Evolutionary conservation across 306 rosid species (phyloP), one percentile per base, ranked within the genome.

Genomic region (Cucurbita pepo): DNA sequence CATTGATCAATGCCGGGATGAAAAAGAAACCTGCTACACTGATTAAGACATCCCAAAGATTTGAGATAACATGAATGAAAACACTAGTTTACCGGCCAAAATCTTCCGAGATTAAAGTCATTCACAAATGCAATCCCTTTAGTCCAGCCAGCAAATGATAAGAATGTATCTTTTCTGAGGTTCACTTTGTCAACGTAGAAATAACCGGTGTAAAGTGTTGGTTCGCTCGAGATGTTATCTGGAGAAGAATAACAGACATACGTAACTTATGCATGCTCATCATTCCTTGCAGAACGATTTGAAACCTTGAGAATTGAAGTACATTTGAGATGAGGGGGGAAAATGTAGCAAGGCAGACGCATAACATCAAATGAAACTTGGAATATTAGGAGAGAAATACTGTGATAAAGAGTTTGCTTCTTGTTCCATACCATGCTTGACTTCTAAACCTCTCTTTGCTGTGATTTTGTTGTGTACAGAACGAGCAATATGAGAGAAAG

Each of bases 51-150:
- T 54, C 62, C 19, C 15, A 37, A 4, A 37, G 60, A 53, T 71
- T 44, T 22, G 38, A 67, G 41, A 21, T 10, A 6, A 12, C 21
- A 45, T 38, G 3, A 67, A 67, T 0, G 3, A 3, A 3, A 47
- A 67, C 71, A 8, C 16, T 8, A 25, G 38, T 25, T 76, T 90
- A 90, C 97, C 90, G 91, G 98, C 98, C 98, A 94, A 81, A 82
- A 94, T 84, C 96, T 90, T 81, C 97, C 98, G 2, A 94, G 52
- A 71, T 89, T 89, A 78, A 90, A 94, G 66, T 88, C 85, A 78
- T 94, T 89, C 59, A 90, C 80, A 77, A 82, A 87, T 25, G 83
- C 97, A 71, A 94, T 59, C 75, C 98, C 98, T 85, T 91, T 94
- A 10, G 89, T 85, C 98, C 96, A 90, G 7, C 84, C 91, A 7